A percentile compares a stretch with the other conserved stretches of the same genome.
phyloP scores from a whole-genome alignment of 2,329 filamentous ascomycete genomes.

The Aureobasidium sp. region DNA sequence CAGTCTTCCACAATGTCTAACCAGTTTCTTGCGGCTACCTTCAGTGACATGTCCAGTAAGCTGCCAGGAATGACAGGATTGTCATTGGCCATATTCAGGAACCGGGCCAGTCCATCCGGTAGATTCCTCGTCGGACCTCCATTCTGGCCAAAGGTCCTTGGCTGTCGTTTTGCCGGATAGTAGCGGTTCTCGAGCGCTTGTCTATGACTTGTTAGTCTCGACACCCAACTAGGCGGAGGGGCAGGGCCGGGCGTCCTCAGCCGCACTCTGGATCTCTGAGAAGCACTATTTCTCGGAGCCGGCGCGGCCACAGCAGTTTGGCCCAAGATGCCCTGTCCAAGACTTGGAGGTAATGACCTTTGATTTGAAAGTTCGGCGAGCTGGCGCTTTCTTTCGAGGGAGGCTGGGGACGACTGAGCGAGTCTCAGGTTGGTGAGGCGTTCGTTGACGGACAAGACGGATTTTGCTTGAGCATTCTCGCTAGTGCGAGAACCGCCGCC shows the following conservation, averaged over 20 bases:
- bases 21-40: conserved; percentile 51
- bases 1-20: conserved; percentile 51
- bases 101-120: conserved; percentile 24
- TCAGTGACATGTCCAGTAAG: conserved; percentile 46
- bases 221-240: conserved; percentile 40
- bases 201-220: conserved; percentile 22
- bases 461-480: conserved; percentile 20
- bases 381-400: conserved; percentile 34
- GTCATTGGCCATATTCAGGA: conserved; percentile 21
- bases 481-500: conserved; percentile 21
- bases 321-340: conserved; percentile 37
- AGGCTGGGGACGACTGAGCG: conserved; percentile 34
- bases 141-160: conserved; percentile 13
- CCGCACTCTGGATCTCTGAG: conserved; percentile 25
- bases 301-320: conserved; percentile 41
- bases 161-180: not conserved
- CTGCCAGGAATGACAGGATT: conserved; percentile 27
- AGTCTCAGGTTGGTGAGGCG: conserved; percentile 41
- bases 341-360: conserved; percentile 38
- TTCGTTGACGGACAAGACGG: conserved; percentile 37
- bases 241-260: conserved; percentile 38
- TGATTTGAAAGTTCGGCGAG: conserved; percentile 36
- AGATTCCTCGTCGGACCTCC: conserved; percentile 22
- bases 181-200: not conserved
- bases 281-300: conserved; percentile 34